phyloP scores from a whole-genome alignment of 2,329 filamentous ascomycete genomes.

The Trichoderma atrobrunneum region DNA sequence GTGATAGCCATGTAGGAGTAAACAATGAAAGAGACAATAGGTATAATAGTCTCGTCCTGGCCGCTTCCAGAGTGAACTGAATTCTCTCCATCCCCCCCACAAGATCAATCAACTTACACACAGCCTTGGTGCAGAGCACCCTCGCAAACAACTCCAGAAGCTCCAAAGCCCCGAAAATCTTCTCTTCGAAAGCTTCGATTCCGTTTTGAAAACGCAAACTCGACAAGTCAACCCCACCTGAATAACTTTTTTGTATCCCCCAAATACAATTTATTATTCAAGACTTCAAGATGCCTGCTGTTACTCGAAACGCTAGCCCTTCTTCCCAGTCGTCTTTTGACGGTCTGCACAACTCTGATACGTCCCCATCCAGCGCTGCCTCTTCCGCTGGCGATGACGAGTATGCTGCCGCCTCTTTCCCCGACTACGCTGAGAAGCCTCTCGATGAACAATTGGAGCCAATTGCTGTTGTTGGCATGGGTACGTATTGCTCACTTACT shows the following conservation, averaged over 20 bases:
- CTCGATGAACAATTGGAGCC: conserved; percentile 21
- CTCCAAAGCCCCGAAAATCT: not conserved
- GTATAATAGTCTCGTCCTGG: not conserved
- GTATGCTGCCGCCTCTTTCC: conserved; percentile 18
- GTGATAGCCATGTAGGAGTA: not conserved
- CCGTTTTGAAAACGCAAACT: not conserved
- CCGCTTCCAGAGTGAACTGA: not conserved
- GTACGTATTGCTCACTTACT: conserved; percentile 3
- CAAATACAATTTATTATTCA: not conserved
- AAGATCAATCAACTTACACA: not conserved
- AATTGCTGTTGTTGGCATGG: conserved; percentile 23
- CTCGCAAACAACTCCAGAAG: not conserved
- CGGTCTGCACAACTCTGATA: not conserved
- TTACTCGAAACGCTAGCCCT: not conserved
- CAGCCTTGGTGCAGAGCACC: conserved; percentile 2
- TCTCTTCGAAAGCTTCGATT: not conserved
- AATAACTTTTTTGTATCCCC: not conserved
- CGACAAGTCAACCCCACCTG: not conserved
- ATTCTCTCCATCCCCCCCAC: not conserved
- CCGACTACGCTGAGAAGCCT: conserved; percentile 21
- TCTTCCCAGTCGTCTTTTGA: conserved; percentile 8
- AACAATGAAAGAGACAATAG: not conserved
- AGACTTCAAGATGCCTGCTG: not conserved
- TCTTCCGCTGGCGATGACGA: conserved; percentile 5
- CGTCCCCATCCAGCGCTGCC: not conserved